Evolutionary conservation across 768 basidiomycete genomes (phyloP), one percentile per base, ranked within the genome.

Genomic region (Termitomyces sp.): DNA sequence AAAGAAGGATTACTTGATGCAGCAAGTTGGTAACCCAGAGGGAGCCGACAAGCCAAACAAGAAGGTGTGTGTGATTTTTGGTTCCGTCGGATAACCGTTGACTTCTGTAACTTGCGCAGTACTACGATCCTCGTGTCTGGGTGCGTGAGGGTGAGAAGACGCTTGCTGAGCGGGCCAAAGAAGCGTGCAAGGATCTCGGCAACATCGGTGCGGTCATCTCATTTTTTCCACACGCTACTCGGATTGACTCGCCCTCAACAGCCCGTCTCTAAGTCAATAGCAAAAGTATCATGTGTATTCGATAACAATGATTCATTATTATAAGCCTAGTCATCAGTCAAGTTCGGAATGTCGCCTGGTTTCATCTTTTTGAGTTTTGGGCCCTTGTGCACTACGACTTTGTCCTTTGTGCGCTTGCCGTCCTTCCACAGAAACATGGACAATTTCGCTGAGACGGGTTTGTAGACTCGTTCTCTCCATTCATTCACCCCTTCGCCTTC

Each of bases 71-170:
- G 68, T 57, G 12, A 9, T 19, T 27, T 42, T 9, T 43, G 48
- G 3, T 52, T 48, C 52, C 27, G 4, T 16, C 45, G 23, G 19
- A 37, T 14, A 19, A 34, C 21, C 42, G 14, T 23, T 44, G 42
- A 41, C 21, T 59, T 34, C 64, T 28, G 34, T 40, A 21, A 8
- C 17, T 58, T 60, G 28, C 16, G 14, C 60, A 89, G 89, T 88
- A 72, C 79, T 96, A 96, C 75, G 94, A 96, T 72, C 95, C 94
- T 49, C 91, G 96, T 78, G 88, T 95, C 58, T 99, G 96, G 96
- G 94, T 99, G 50, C 91, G 96, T 66, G 94, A 97, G 76, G 95
- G 95, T 63, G 94, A 98, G 79, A 94, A 95, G 85, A 96, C 94
- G 19, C 82, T 98, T 63, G 46, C 71, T 47, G 81, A 72, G 60